A percentile compares a stretch with the other conserved stretches of the same genome.
phyloP scores from a whole-genome alignment of 345 rosid species.

The Adansonia digitata region DNA sequence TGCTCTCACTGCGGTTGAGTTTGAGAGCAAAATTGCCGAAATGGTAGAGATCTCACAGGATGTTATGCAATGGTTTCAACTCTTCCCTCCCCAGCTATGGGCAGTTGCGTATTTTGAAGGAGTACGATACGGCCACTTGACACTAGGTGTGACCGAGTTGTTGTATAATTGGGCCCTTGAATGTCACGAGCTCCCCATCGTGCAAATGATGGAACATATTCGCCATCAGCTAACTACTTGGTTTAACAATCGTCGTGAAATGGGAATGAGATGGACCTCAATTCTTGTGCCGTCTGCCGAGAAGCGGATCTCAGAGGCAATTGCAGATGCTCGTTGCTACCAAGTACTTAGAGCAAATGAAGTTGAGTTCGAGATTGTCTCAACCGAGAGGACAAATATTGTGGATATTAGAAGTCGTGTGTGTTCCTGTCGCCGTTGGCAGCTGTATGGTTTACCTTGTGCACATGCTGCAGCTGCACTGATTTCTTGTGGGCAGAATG shows the following conservation, averaged over 20 bases:
- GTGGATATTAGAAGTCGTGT: slow-evolving; percentile 77
- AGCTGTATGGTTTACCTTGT: slow-evolving; percentile 88
- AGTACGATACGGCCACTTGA: slow-evolving; percentile 80
- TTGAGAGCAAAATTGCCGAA: slow-evolving; percentile 70
- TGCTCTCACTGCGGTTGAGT: slow-evolving; percentile 82
- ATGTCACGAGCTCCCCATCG: slow-evolving; percentile 55
- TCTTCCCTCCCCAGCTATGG: slow-evolving; percentile 83
- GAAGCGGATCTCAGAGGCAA: slow-evolving; percentile 70
- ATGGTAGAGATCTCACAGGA: slow-evolving; percentile 92
- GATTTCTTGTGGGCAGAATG: slow-evolving; percentile 82
- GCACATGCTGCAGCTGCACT: slow-evolving; percentile 98
- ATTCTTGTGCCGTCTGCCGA: slow-evolving; percentile 94
- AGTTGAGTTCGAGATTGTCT: slow-evolving; percentile 97
- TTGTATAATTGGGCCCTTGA: slow-evolving; percentile 91
- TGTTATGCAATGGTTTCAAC: slow-evolving; percentile 67
- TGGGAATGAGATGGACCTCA: slow-evolving; percentile 77
- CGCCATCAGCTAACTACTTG: slow-evolving; percentile 58
- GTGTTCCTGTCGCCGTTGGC: slow-evolving; percentile 97
- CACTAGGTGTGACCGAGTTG: slow-evolving; percentile 69
- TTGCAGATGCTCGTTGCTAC: slow-evolving; percentile 87
- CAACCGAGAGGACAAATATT: slow-evolving; percentile 88
- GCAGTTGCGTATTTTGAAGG: slow-evolving; percentile 94
- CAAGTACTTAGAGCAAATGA: slow-evolving; percentile 96
- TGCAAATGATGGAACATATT: slow-evolving; percentile 35
- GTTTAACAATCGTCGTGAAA: slow-evolving; percentile 61